Base-by-base conservation (phyloP, 2,329 filamentous ascomycete species). In the Colletotrichum trifolii region DNA sequence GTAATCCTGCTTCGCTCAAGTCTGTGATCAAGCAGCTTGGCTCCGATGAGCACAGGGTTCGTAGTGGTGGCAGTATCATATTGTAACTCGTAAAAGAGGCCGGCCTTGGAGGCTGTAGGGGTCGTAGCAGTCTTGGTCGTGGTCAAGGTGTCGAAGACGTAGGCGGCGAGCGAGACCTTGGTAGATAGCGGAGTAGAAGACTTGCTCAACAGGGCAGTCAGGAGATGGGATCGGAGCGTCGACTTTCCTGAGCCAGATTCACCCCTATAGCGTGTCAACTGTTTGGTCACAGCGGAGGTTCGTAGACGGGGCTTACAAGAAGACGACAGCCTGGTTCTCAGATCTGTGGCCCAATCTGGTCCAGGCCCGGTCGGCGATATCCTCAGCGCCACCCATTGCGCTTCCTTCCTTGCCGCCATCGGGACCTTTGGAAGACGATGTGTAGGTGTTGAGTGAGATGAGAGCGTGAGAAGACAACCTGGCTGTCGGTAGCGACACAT, bases 231-330 rank as follows among this genome's bases (percentile, higher is more conserved):
- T 67, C 96, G 91, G 73, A 98, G 84, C 0, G 96, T 99, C 0
- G 96, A 97, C 82, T 99, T 99, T 72, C 96, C 96, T 38, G 96
- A 90, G 49, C 96, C 96, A 62, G 94, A 97, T 85, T 99, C 96
- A 78, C 96, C 96, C 70, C 94, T 97, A 70, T 54, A 25, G 25
- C 25, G 25, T 25, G 25, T 25, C 25, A 25, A 25, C 25, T 25
- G 25, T 25, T 25, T 25, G 25, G 13, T 9, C 34, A n/a, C 13
- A 17, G 15, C 15, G 6, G 3, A n/a, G 8, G 43, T n/a, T 8
- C 25, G 3, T 12, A 12, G 15, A 15, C 6, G 35, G 15, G 33
- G 87, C 93, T 83, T 86, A 97, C 94, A 99, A 80, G 72, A 99
- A 98, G 2, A 97, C 85, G 56, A 97, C 83, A 2, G 94, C 92